Evolutionary conservation across 371 early-diverging fungal species (phyloP).

Genomic region (Mucor circinelloides): DNA sequence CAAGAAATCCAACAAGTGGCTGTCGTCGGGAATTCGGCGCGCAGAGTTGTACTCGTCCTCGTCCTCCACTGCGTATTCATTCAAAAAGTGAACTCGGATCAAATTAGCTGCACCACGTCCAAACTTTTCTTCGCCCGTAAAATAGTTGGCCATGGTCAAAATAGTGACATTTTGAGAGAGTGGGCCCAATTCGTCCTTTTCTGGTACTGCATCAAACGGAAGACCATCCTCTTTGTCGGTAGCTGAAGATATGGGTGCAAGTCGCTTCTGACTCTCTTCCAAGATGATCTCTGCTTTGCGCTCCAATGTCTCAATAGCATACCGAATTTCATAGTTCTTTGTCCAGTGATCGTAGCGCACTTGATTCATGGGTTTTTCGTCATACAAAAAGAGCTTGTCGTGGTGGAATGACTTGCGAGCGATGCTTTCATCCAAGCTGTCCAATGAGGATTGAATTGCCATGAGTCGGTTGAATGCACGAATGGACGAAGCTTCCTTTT

Average conservation of each 20-base stretch:
- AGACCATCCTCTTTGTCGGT: slow-evolving; percentile 19
- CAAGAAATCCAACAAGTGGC: slow-evolving; percentile 56
- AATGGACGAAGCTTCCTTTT: slow-evolving; percentile 63
- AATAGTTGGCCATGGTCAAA: slow-evolving; percentile 62
- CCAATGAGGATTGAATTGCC: slow-evolving; percentile 67
- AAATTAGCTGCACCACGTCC: slow-evolving; percentile 65
- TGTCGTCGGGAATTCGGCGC: slow-evolving; percentile 54
- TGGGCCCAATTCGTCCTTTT: slow-evolving; percentile 37
- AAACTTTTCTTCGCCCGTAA: slow-evolving; percentile 59
- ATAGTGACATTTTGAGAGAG: slow-evolving; percentile 64
- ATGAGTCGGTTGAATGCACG: slow-evolving; percentile 68
- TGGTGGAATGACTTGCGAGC: slow-evolving; percentile 60
- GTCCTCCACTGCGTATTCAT: slow-evolving; percentile 57
- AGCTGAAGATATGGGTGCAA: slow-evolving; percentile 24
- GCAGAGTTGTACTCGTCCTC: slow-evolving; percentile 52
- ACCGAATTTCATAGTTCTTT: slow-evolving; percentile 45
- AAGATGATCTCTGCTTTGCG: slow-evolving; percentile 48
- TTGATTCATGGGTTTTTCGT: slow-evolving; percentile 54
- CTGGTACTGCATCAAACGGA: slow-evolving; percentile 23
- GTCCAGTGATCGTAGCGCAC: slow-evolving; percentile 64
- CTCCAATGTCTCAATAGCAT: slow-evolving; percentile 43
- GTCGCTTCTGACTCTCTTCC: slow-evolving; percentile 21
- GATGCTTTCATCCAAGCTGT: slow-evolving; percentile 66
- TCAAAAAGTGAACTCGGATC: slow-evolving; percentile 60
- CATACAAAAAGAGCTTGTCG: slow-evolving; percentile 58